phyloP scores from a whole-genome alignment of 148 eudicot species.

The Hydrangea macrophylla region DNA sequence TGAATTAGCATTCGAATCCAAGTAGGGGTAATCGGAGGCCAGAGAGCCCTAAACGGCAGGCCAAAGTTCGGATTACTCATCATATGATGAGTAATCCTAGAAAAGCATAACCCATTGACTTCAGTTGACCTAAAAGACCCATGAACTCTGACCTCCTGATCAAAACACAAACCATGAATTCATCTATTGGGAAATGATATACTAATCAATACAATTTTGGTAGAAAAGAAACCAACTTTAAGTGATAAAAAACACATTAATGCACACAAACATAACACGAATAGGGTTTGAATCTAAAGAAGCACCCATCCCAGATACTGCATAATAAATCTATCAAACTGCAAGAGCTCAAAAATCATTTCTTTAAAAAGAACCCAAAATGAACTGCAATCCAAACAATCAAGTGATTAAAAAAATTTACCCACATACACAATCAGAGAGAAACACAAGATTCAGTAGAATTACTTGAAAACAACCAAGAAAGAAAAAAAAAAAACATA shows the following conservation, averaged over 20 bases:
- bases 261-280: background rate
- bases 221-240: too few species aligned
- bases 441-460: too few species aligned
- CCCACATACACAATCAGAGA: too few species aligned
- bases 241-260: background rate
- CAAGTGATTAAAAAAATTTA: background rate
- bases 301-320: background rate
- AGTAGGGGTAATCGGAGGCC: too few species aligned
- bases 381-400: background rate
- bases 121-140: too few species aligned
- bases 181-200: background rate
- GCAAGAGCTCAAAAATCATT: background rate
- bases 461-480: background rate
- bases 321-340: background rate
- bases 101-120: too few species aligned
- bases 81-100: too few species aligned
- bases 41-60: background rate
- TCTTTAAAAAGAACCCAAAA: slow-evolving; percentile 1
- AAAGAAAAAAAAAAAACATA: background rate
- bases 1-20: too few species aligned
- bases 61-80: background rate
- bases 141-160: too few species aligned
- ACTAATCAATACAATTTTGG: too few species aligned
- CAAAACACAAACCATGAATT: too few species aligned
- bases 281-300: background rate